Percentiles rank a stretch among this genome's conserved stretches.
Conservation (phyloP, 106 monocot genomes). For the Triglochin maritima region DNA sequence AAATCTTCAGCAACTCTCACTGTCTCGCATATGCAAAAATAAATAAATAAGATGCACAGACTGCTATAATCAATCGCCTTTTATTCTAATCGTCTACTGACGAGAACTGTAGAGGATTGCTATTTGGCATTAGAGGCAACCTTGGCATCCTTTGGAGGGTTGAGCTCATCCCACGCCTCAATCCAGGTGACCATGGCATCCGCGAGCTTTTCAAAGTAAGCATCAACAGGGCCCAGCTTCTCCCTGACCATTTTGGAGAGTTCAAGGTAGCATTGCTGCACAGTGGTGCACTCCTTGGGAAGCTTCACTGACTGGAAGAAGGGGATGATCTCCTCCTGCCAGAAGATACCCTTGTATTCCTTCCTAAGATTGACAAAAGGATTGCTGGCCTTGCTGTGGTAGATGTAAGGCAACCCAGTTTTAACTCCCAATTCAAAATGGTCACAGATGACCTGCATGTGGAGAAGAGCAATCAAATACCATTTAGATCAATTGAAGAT, state of each 20-base stretch:
- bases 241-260: constrained; percentile 13
- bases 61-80: not conserved
- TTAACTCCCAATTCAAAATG: constrained; percentile 10
- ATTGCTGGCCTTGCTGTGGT: constrained; percentile 19
- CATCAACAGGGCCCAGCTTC: constrained; percentile 8
- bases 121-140: constrained; percentile 1
- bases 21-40: not conserved
- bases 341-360: constrained; percentile 17
- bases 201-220: constrained; percentile 15
- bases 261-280: constrained; percentile 14
- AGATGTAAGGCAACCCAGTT: constrained; percentile 14
- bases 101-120: not conserved
- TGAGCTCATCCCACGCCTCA: constrained; percentile 31
- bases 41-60: not conserved
- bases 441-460: constrained; percentile 16
- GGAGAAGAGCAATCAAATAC: not conserved
- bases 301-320: constrained; percentile 11
- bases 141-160: constrained; percentile 8
- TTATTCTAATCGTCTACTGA: not conserved
- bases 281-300: constrained; percentile 11
- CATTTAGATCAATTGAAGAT: no score
- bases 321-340: constrained; percentile 18
- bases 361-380: constrained; percentile 14
- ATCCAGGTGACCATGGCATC: constrained; percentile 29
- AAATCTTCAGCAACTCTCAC: no score